phyloP scores from a whole-genome alignment of 805 yeast species.

The Maudiozyma barnettii region DNA sequence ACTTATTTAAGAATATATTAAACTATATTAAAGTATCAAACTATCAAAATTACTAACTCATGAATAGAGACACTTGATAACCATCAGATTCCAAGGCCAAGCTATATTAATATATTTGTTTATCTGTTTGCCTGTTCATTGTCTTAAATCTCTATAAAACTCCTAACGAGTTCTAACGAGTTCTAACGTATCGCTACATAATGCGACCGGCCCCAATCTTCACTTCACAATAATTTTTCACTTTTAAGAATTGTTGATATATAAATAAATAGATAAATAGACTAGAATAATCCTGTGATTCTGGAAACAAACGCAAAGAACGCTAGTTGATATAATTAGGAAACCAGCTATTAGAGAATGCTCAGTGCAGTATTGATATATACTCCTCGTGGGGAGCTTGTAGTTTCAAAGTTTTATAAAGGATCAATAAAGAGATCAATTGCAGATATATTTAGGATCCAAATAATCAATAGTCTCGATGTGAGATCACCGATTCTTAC shows the following conservation, averaged over 20 bases:
- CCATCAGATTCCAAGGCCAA: too few relatives aligned
- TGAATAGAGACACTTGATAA: too few relatives aligned
- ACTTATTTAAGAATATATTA: too few relatives aligned
- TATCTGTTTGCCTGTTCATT: too few relatives aligned
- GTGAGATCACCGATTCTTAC: slow-evolving; percentile 69
- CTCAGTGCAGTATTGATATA: slow-evolving; percentile 74
- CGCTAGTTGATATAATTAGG: background rate
- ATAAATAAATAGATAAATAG: background rate
- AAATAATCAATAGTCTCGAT: slow-evolving; percentile 57
- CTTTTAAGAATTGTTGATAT: background rate
- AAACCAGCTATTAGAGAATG: slow-evolving; percentile 35
- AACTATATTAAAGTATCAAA: too few relatives aligned
- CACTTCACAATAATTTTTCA: too few relatives aligned
- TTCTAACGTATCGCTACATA: background rate
- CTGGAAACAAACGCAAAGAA: background rate
- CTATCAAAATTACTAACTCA: too few relatives aligned
- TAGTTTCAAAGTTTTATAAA: slow-evolving; percentile 62
- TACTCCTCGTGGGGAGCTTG: slow-evolving; percentile 73
- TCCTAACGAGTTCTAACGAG: too few relatives aligned
- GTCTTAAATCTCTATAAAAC: too few relatives aligned
- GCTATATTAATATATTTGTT: too few relatives aligned
- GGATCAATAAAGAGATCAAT: slow-evolving; percentile 72
- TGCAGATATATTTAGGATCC: slow-evolving; percentile 84
- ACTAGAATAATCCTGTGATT: background rate
- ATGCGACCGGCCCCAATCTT: too few relatives aligned